Base-by-base conservation (phyloP, 2,329 filamentous ascomycete genomes). In the Xylaria sp. region DNA sequence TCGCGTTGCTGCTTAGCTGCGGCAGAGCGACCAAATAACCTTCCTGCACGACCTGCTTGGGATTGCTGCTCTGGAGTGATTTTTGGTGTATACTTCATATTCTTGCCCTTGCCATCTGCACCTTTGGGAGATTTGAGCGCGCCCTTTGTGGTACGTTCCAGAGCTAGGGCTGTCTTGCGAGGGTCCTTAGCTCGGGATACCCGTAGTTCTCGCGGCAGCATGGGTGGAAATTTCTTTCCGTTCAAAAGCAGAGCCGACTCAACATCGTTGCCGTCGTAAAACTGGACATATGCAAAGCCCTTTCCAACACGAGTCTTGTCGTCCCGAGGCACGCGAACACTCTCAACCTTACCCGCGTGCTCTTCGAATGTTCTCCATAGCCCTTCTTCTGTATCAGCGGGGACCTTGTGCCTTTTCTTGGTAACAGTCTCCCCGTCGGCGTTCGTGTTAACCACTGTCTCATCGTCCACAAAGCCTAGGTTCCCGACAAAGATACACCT, bases 401-500 rank as follows among this genome's bases (percentile, higher is more conserved):
- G 92, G 9, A 88, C 84, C 77, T 91, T 93, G 73, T 86, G 92
- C 66, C 89, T 89, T 81, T 92, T 93, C 78, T 93, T 92, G 76
- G 90, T 87, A 60, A 89, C 88, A 48, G 87, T 89, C 53, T 91
- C 86, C 60, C 88, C 90, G 48, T 89, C 89, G 40, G 90, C 86
- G 59, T 88, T 88, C 21, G 89, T 88, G 60, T 87, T 87, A 25
- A 92, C 81, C 60, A 91, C 85, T 47, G 88, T 92, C 82, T 98
- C 94, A 73, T 98, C 93, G 76, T 98, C 95, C 18, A 99, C 93
- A 76, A 99, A 99, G 59, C 93, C 94, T 1, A 99, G 87, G 78
- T 99, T 99, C 55, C 96, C 96, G 29, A 99, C 93, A 77, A 99
- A 99, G 18, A 99, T 91, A 80, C 96, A 99, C 63, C 94, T 92